Evolutionary conservation across 2,329 filamentous ascomycete genomes (phyloP).

Genomic region (Verticillium nonalfalfae): DNA sequence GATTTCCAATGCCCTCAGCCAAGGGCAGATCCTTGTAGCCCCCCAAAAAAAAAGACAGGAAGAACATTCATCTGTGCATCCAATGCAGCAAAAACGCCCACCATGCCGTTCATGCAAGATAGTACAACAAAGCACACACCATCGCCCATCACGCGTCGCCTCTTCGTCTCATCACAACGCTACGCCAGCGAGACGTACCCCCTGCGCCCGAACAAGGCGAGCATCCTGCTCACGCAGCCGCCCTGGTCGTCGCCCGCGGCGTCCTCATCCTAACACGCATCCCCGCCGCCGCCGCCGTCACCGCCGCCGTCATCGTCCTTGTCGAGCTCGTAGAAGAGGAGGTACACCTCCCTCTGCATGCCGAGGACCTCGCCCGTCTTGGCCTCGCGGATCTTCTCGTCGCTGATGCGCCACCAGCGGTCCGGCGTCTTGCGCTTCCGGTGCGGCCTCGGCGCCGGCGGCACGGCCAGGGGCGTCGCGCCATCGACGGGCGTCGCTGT

Average conservation of each 20-base stretch:
- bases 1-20: too few species aligned
- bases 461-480: slow-evolving; percentile 11
- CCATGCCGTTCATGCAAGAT: neutral
- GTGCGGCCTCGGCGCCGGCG: slow-evolving; percentile 16
- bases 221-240: neutral
- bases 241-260: neutral
- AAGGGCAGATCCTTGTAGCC: too few species aligned
- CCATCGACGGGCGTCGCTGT: slow-evolving; percentile 7
- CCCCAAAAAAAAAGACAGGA: neutral
- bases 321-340: slow-evolving; percentile 92
- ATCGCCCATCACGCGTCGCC: too few species aligned
- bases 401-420: slow-evolving; percentile 96
- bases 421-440: slow-evolving; percentile 56
- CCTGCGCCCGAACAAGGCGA: neutral
- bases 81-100: neutral
- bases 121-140: too few species aligned
- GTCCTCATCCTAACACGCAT: neutral
- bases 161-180: neutral
- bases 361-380: slow-evolving; percentile 85
- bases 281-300: too few species aligned
- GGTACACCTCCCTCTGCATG: slow-evolving; percentile 94
- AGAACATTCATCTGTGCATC: neutral
- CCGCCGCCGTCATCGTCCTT: neutral
- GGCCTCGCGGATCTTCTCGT: slow-evolving; percentile 92
- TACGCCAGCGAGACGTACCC: neutral